Conservation (phyloP, 257 asterid species). For the Echites panduratus region DNA sequence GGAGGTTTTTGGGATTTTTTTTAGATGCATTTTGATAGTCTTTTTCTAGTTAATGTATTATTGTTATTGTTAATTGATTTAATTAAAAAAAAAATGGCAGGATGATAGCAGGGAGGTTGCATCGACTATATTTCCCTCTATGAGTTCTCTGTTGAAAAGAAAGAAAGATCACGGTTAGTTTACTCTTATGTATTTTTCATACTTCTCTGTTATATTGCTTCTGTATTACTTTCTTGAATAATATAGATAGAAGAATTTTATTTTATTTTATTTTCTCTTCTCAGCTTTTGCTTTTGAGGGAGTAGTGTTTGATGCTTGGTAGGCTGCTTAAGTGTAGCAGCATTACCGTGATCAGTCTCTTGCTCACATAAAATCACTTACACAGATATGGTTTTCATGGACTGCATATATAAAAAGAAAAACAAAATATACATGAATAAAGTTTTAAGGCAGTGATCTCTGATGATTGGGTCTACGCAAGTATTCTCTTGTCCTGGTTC, state of each 20-base stretch:
- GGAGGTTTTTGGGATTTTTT: no score
- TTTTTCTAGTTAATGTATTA: no score
- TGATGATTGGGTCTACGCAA: not conserved
- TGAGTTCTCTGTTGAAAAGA: slow-evolving; percentile 51
- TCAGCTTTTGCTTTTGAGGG: not conserved
- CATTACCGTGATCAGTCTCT: not conserved
- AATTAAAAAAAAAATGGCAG: slow-evolving; percentile 27
- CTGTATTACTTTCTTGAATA: not conserved
- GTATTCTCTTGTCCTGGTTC: not conserved
- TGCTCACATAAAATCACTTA: not conserved
- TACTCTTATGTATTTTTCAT: slow-evolving; percentile 3
- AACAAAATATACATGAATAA: no score
- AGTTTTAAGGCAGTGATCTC: not conserved
- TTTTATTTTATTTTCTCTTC: not conserved
- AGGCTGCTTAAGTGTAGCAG: not conserved
- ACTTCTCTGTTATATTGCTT: not conserved
- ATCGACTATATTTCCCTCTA: slow-evolving; percentile 50
- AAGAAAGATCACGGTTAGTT: slow-evolving; percentile 77
- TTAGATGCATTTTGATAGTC: no score
- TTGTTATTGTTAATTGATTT: not conserved
- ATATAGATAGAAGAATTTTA: not conserved
- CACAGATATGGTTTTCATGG: not conserved
- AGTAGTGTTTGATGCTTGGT: not conserved
- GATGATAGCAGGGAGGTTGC: slow-evolving; percentile 76
- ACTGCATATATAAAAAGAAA: not conserved